These are phyloP conservation scores for Plasmopara halstedii DNA, from an alignment of 352 stramenopile species.

Conservation along the genomic window DNA sequence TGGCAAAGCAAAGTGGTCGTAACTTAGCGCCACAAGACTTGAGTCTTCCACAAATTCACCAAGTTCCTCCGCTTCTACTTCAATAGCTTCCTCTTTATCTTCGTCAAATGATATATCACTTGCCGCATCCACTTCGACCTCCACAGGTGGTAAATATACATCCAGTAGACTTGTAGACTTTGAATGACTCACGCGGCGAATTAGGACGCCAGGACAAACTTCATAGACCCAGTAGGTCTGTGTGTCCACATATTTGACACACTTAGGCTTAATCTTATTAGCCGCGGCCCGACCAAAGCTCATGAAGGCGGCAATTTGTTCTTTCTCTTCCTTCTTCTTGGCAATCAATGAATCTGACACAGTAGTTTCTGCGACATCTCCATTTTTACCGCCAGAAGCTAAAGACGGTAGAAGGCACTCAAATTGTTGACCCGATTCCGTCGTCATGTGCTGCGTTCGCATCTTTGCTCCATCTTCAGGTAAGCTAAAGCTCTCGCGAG, in stretches of 20 bases:
- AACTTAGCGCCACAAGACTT: constrained; percentile 22
- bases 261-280: constrained; percentile 53
- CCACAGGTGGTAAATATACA: background rate
- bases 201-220: constrained; percentile 46
- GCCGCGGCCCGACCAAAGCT: constrained; percentile 43
- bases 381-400: constrained; percentile 1
- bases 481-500: constrained; percentile 26
- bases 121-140: constrained; percentile 16
- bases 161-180: constrained; percentile 1
- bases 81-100: constrained; percentile 1
- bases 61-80: constrained; percentile 32
- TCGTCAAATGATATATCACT: background rate
- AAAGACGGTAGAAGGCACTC: constrained; percentile 64
- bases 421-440: constrained; percentile 52
- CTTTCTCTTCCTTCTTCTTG: constrained; percentile 4
- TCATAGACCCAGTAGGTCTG: constrained; percentile 53
- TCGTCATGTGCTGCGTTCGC: constrained; percentile 54
- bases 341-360: background rate
- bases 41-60: constrained; percentile 30
- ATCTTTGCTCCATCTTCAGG: constrained; percentile 11
- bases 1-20: constrained; percentile 37
- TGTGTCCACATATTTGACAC: constrained; percentile 52
- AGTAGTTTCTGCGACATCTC: background rate
- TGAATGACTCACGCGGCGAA: constrained; percentile 40
- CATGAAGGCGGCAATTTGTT: constrained; percentile 21